Percentiles rank a stretch among this genome's conserved stretches.
These are phyloP conservation scores for Delonix regia DNA, from an alignment of 306 rosid genomes.

Conservation along the genomic window DNA sequence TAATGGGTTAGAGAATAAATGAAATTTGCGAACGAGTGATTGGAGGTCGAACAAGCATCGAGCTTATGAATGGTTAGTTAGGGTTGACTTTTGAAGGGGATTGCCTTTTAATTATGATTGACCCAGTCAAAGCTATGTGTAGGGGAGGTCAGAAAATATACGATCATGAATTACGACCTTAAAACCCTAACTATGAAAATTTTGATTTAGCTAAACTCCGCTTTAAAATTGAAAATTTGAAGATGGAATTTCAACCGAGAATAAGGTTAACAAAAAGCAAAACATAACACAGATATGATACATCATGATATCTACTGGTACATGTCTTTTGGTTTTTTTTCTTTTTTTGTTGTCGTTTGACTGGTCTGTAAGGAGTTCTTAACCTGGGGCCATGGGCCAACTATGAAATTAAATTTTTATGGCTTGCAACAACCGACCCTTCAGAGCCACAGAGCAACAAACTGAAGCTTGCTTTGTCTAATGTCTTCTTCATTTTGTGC, in stretches of 20 bases:
- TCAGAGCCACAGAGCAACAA: neutral
- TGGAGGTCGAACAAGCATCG: neutral
- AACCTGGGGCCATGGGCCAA: neutral
- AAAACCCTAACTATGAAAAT: no score
- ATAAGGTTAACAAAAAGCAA: no score
- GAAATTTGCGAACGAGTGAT: neutral
- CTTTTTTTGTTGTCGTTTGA: neutral
- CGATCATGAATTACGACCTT: neutral
- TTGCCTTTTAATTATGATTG: neutral
- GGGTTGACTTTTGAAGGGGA: slow-evolving; percentile 20
- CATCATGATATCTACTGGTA: neutral
- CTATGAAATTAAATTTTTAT: neutral
- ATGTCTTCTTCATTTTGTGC: neutral
- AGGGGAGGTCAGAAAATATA: slow-evolving; percentile 30
- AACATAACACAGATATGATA: no score
- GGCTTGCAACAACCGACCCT: neutral
- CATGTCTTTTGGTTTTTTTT: neutral
- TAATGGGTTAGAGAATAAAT: neutral
- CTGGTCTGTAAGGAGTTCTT: neutral
- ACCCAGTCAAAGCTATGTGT: neutral
- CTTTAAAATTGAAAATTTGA: no score
- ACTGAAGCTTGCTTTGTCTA: neutral
- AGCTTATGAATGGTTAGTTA: neutral
- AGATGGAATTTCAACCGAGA: no score
- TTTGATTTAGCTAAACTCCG: no score